Conservation (phyloP, 305 asterid species). For the Plantago coronopus region DNA sequence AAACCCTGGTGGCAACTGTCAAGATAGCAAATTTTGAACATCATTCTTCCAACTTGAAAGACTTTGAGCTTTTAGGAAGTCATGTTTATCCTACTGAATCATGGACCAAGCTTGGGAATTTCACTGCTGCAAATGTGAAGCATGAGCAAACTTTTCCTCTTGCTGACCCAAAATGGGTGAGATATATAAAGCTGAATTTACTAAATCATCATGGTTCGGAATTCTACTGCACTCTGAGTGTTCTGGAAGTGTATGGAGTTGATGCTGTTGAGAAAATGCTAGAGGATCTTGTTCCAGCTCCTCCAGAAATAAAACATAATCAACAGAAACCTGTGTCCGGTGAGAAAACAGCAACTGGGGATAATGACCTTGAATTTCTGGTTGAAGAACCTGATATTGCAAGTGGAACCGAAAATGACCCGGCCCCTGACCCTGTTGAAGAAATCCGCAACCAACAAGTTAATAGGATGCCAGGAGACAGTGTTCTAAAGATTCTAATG, state of each 20-base stretch:
- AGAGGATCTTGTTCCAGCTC: constrained; percentile 60
- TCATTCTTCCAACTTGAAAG: constrained; percentile 82
- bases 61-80: constrained; percentile 78
- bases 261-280: constrained; percentile 98
- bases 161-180: constrained; percentile 87
- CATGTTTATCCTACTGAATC: constrained; percentile 82
- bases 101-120: constrained; percentile 78
- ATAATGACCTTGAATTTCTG: constrained; percentile 34
- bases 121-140: constrained; percentile 74
- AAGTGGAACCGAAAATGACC: constrained; percentile 35
- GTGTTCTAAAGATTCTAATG: constrained; percentile 90
- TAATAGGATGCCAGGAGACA: constrained; percentile 94
- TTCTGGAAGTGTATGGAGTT: constrained; percentile 84
- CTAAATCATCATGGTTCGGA: constrained; percentile 82
- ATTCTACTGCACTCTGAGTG: constrained; percentile 85
- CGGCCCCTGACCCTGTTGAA: constrained; percentile 65
- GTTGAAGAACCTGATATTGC: constrained; percentile 42
- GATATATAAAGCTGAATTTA: constrained; percentile 71
- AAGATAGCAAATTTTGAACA: constrained; percentile 87
- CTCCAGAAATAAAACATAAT: constrained; percentile 39
- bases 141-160: constrained; percentile 68
- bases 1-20: constrained; percentile 69
- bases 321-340: constrained; percentile 34
- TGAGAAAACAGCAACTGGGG: constrained; percentile 35
- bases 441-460: constrained; percentile 66